Conservation (phyloP, 2,329 filamentous ascomycete species). For the Drechslerella dactyloides region DNA sequence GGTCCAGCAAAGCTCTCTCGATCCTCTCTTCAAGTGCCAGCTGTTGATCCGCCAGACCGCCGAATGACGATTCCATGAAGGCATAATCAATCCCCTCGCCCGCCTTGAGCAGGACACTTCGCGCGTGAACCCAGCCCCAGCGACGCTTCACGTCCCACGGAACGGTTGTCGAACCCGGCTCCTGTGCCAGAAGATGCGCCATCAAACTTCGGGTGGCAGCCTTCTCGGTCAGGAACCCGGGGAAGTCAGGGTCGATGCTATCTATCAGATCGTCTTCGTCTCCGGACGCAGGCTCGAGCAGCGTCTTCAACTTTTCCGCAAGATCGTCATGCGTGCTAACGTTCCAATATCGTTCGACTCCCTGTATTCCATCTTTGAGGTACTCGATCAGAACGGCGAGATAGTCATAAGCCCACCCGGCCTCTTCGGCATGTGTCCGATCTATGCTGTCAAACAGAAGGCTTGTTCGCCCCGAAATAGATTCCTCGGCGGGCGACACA, state of each 20-base stretch:
- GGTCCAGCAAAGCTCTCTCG: constrained; percentile 56
- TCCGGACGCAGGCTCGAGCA: constrained; percentile 26
- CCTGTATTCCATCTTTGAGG: constrained; percentile 31
- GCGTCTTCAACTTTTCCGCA: constrained; percentile 29
- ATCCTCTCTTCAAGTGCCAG: constrained; percentile 58
- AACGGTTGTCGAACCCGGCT: constrained; percentile 50
- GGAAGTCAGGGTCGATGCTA: constrained; percentile 37
- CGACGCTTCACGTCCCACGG: constrained; percentile 59
- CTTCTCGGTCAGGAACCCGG: constrained; percentile 38
- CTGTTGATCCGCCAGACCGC: constrained; percentile 62
- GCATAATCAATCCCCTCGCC: constrained; percentile 65
- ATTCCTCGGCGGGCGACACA: constrained; percentile 32
- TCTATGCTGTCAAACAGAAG: constrained; percentile 40
- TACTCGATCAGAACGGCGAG: constrained; percentile 38
- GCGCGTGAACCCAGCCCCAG: constrained; percentile 68
- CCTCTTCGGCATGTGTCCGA: not conserved
- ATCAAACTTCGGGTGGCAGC: constrained; percentile 37
- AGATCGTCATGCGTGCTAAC: constrained; percentile 39
- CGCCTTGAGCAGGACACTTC: constrained; percentile 67
- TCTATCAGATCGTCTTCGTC: constrained; percentile 44
- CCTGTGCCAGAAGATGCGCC: constrained; percentile 36
- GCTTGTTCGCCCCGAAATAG: constrained; percentile 11
- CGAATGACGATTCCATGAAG: constrained; percentile 68
- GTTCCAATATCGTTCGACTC: constrained; percentile 39
- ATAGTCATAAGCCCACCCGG: constrained; percentile 37